These are phyloP conservation scores for Lanmaoa rubissima DNA, from an alignment of 768 basidiomycete species.

Conservation along the genomic window DNA sequence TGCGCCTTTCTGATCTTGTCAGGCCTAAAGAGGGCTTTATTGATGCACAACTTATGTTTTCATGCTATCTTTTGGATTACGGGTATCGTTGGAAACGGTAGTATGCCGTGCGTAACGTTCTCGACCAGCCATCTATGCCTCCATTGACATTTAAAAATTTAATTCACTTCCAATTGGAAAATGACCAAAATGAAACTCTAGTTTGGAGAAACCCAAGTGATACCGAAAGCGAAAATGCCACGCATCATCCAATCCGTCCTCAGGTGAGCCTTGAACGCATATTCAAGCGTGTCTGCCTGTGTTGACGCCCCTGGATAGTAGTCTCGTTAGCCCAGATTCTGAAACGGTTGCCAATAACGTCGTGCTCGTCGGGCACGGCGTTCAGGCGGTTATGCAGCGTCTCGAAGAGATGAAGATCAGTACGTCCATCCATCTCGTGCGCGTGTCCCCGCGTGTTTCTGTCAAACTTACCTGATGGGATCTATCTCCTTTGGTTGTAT, in stretches of 20 bases:
- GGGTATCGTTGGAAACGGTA: conserved; percentile 24
- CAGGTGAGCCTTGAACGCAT: conserved; percentile 43
- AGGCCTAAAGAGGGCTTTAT: conserved; percentile 18
- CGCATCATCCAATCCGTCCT: conserved; percentile 71
- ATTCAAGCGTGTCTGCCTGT: neutral
- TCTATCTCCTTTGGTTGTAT: neutral
- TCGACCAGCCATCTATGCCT: neutral
- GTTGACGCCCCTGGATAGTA: conserved; percentile 41
- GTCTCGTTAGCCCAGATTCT: conserved; percentile 72
- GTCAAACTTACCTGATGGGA: neutral
- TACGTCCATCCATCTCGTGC: conserved; percentile 34
- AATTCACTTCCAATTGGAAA: conserved; percentile 1
- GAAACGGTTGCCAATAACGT: conserved; percentile 68
- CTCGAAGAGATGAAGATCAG: conserved; percentile 82
- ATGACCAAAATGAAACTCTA: conserved; percentile 29
- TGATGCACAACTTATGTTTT: conserved; percentile 7
- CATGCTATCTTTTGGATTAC: neutral
- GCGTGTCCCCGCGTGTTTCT: neutral
- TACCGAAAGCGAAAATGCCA: conserved; percentile 64
- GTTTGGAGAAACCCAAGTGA: conserved; percentile 78
- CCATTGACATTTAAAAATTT: conserved; percentile 2
- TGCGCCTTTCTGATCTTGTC: conserved; percentile 2
- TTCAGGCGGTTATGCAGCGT: conserved; percentile 53
- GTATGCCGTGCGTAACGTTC: conserved; percentile 57
- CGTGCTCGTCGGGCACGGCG: conserved; percentile 66